Conservation (phyloP, 2,329 filamentous ascomycete species). For the Aspergillus nomiae region DNA sequence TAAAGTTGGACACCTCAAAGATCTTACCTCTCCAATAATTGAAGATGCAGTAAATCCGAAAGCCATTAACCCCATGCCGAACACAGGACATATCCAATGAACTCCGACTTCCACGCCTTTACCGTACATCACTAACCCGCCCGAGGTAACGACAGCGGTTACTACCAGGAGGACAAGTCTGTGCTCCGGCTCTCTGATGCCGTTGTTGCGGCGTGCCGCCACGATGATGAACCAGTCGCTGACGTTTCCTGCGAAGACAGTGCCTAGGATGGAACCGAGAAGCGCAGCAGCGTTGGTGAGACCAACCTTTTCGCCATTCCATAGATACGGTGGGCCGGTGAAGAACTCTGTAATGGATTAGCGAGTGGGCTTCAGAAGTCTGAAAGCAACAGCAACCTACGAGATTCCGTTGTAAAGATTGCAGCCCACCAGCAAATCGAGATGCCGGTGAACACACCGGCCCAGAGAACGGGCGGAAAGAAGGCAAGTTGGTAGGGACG, state of each 20-base stretch:
- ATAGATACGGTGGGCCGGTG: neutral
- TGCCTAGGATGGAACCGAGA: slow-evolving; percentile 1
- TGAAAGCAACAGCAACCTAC: neutral
- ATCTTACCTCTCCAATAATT: neutral
- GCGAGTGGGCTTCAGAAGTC: neutral
- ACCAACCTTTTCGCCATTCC: slow-evolving; percentile 3
- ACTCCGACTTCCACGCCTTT: neutral
- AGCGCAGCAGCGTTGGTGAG: neutral
- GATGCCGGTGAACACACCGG: neutral
- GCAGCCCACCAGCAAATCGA: slow-evolving; percentile 9
- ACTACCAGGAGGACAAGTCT: slow-evolving; percentile 23
- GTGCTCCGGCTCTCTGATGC: slow-evolving; percentile 29
- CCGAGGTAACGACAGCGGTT: neutral
- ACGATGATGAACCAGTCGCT: slow-evolving; percentile 27
- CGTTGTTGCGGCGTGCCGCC: slow-evolving; percentile 24
- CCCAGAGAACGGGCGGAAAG: neutral
- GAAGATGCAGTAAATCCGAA: slow-evolving; percentile 7
- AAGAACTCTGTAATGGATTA: slow-evolving; percentile 1
- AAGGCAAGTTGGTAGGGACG: neutral
- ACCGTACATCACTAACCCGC: slow-evolving; percentile 4
- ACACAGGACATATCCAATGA: neutral
- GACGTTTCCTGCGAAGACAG: slow-evolving; percentile 20
- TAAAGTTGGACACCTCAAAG: neutral
- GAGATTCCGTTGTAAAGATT: slow-evolving; percentile 3
- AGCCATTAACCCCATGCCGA: slow-evolving; percentile 4